Conservation (phyloP, 2,329 filamentous ascomycete genomes). For the Epichloe aotearoae region DNA sequence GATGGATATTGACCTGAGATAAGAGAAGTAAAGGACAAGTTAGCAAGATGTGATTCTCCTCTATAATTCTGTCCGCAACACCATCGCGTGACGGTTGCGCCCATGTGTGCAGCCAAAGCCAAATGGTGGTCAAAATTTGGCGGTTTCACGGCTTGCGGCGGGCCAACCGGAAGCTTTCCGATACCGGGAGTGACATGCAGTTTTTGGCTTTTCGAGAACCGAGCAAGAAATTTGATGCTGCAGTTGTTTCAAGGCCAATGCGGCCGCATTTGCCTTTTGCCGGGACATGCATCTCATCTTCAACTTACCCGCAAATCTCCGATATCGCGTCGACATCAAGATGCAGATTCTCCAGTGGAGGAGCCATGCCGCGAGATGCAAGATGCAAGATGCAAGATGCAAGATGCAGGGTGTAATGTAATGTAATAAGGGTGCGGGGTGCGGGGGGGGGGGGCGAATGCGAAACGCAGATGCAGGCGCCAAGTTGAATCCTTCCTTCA, state of each 20-base stretch:
- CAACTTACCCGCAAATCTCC: slow-evolving; percentile 68
- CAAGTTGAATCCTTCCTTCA: too few species aligned
- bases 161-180: not conserved
- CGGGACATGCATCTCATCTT: not conserved
- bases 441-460: too few species aligned
- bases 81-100: too few species aligned
- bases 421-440: too few species aligned
- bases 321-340: slow-evolving; percentile 84
- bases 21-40: not conserved
- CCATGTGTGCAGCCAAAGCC: too few species aligned
- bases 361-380: slow-evolving; percentile 29
- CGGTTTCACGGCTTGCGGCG: not conserved
- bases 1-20: slow-evolving; percentile 72
- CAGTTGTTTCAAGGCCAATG: too few species aligned
- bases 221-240: not conserved
- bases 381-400: not conserved
- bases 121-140: not conserved
- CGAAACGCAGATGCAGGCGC: too few species aligned
- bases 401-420: not conserved
- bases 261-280: too few species aligned
- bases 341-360: slow-evolving; percentile 44
- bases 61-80: too few species aligned
- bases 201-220: not conserved
- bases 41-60: not conserved
- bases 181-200: not conserved